Base-by-base conservation (phyloP, 106 monocot species). In the Xerophyta viscosa region DNA sequence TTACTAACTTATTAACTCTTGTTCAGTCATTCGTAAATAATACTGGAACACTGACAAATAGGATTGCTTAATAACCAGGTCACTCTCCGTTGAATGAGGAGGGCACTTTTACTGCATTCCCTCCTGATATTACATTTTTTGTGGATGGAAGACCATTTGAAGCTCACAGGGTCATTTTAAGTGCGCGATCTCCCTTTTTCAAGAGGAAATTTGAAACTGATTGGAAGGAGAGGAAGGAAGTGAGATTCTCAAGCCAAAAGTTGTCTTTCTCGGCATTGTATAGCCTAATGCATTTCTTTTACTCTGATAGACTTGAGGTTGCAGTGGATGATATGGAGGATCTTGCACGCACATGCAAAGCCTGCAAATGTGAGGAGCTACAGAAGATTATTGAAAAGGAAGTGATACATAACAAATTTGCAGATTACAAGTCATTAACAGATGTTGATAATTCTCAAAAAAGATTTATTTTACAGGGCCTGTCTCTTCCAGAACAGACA, bases 311-410 rank as follows among this genome's bases (percentile, higher is more conserved):
- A 61, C 71, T 98, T 10, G 89, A 90, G 56, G 68, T 90, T 68
- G 85, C 79, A 18, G 86, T 98, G 26, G 85, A 89, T 72, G 82
- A 89, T 57, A 86, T 98, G 79, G 85, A 85, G 46, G 89, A 86
- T 66, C 85, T 98, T 50, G 73, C 69, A 29, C 85, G 85, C 15
- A 71, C 85, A 12, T 98, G 89, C 63, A 98, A 83, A 74, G 88
- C 82, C 23, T 98, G 98, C 67, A 79, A 79, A 48, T 84, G 81
- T 48, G 77, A 74, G 43, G 76, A 74, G 41, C 58, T 98, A 52
- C 81, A 86, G 56, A 72, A 82, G 29, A 48, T 86, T 20, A 28
- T 98, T 20, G 57, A 83, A 39, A 66, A 77, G 45, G 98, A 98
- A 75, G 23, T 83, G 36, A 60, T 73, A 27, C 86, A 73, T 42